Base-by-base conservation (phyloP, 768 basidiomycete genomes). In the Sporobolomyces phaffii region DNA sequence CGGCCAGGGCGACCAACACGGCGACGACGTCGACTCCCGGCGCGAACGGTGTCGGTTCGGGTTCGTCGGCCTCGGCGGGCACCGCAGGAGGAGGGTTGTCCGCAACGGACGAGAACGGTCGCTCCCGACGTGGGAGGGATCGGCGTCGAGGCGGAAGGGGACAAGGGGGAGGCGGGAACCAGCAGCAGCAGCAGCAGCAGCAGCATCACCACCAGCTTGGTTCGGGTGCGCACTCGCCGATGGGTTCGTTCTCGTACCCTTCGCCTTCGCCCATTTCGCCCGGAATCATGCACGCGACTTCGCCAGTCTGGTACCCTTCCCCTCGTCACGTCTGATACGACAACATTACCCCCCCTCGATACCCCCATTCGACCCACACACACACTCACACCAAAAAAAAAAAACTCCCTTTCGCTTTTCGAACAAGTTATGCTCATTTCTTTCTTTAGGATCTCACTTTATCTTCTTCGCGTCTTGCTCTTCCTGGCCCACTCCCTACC, bases 211-310 rank as follows among this genome's bases (percentile, higher is more conserved):
- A n/a, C 43, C 15, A 15, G 43, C 22, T 20, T 15, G 13, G 13
- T 17, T 44, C 43, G 10, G 31, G 50, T n/a, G 29, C 50, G 15
- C 22, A 15, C 22, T 49, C 47, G 9, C 59, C 59, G 18, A 60
- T 60, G 59, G 59, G 59, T 20, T 49, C 47, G 24, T 60, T 60
- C 59, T 60, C 59, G 33, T 40, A 49, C 59, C 59, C 59, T 48
- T 52, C 40, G 15, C 61, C 51, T 34, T 53, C 51, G 1, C 51
- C 61, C n/a, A 53, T 51, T 40, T 51, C 50, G 28, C 40, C 60
- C 20, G 50, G 36, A 31, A 48, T 51, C 26, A 50, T 49, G 59
- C 47, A 49, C 38, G 59, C 59, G 18, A 34, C 36, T 40, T 49
- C 56, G 15, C 56, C 56, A 6, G 56, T 58, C 43, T 58, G 56